Base-by-base conservation (phyloP, 257 asterid species). In the Gynochthodes officinalis region DNA sequence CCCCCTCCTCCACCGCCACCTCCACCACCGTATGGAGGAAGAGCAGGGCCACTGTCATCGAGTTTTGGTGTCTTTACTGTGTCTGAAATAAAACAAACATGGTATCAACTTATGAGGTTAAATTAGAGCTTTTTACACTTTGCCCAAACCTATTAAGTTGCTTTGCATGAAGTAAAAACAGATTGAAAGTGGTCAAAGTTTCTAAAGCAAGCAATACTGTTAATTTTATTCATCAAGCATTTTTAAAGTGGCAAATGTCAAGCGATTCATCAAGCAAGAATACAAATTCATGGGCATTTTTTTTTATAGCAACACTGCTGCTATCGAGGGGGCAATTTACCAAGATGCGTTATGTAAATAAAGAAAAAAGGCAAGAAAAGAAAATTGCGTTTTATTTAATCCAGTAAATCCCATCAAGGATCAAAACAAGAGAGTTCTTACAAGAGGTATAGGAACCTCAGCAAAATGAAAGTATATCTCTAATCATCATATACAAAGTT, bases 1-100 rank as follows among this genome's bases (percentile, higher is more conserved):
- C 73, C 73, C 1, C 50, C 73, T 0, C 73, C 73, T 52, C 64
- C 32, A 0, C 73, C 69, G 4, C 49, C 48, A 1, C 39, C 39
- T 23, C 73, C 70, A 46, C 70, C 70, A 14, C 60, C 69, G 5
- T 48, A 10, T 28, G 76, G 76, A 42, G 70, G 76, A 60, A 62
- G 48, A 21, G 43, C 25, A 61, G 70, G 76, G 23, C 76, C 76
- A 30, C 42, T 61, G 28, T 60, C 27, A 48, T 49, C 62, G 21
- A 72, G 61, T 35, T 15, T 21, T 19, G 76, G 76, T 46, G 76
- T 21, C 60, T 46, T 72, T 21, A 18, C 33, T 25, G 23, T 32
- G 1, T 30, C 75, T 71, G 75, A 21, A 21, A 58, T 30, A 23
- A 3, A n/a, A 69, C 48, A 21, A n/a, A 57, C 2, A 55, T 13